Conservation (phyloP, 2,329 filamentous ascomycete genomes). For the Saccharata proteae region DNA sequence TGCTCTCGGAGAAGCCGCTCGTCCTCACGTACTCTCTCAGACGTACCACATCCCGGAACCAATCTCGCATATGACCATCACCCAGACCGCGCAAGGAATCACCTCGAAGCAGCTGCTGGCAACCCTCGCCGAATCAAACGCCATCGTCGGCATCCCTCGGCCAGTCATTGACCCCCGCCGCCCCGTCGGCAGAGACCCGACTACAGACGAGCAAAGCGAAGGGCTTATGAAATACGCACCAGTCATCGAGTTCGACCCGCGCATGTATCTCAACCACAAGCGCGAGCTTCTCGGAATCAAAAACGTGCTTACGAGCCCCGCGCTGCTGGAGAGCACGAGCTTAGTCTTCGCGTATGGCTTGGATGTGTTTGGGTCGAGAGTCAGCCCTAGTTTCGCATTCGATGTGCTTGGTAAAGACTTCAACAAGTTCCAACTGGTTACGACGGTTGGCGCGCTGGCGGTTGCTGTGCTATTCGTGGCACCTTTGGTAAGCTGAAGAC, state of each 20-base stretch:
- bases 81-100: constrained; percentile 85
- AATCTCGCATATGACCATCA: constrained; percentile 70
- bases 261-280: constrained; percentile 67
- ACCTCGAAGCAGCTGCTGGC: constrained; percentile 71
- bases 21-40: constrained; percentile 68
- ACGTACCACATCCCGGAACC: constrained; percentile 68
- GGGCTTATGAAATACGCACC: constrained; percentile 68
- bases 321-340: constrained; percentile 82
- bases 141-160: constrained; percentile 70
- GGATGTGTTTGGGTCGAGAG: constrained; percentile 77
- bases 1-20: constrained; percentile 40
- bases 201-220: constrained; percentile 67
- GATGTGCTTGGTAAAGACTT: constrained; percentile 90
- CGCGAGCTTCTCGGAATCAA: constrained; percentile 68
- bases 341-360: constrained; percentile 78
- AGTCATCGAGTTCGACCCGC: constrained; percentile 70
- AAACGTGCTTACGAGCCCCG: constrained; percentile 61
- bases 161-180: constrained; percentile 72
- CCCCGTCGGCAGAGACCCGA: constrained; percentile 74
- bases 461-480: constrained; percentile 66
- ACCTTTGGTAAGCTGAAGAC: constrained; percentile 61
- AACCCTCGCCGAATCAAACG: constrained; percentile 58
- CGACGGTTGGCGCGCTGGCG: constrained; percentile 70
- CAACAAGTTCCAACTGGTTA: constrained; percentile 74
- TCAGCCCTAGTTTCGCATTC: constrained; percentile 80